phyloP scores from a whole-genome alignment of 2,329 filamentous ascomycete species.

The Fusarium sp. region DNA sequence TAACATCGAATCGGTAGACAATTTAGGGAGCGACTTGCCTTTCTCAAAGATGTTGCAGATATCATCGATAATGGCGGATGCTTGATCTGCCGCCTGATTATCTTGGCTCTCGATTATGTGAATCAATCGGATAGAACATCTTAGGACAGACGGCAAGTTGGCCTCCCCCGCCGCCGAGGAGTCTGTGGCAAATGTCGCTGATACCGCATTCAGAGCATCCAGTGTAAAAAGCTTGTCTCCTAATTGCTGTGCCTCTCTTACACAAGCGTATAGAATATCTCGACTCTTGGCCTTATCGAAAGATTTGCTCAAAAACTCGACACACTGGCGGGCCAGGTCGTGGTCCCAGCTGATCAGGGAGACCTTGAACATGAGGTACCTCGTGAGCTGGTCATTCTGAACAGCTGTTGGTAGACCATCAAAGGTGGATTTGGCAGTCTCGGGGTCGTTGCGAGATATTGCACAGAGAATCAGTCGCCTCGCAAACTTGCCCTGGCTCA shows the following conservation, averaged over 20 bases:
- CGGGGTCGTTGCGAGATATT: constrained; percentile 56
- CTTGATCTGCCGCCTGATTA: constrained; percentile 1
- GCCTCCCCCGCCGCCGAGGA: constrained; percentile 13
- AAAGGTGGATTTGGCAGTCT: constrained; percentile 54
- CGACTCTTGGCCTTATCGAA: constrained; percentile 58
- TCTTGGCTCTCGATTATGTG: constrained; percentile 53
- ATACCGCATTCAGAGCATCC: constrained; percentile 49
- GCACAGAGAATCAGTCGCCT: constrained; percentile 81
- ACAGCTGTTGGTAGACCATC: constrained; percentile 67
- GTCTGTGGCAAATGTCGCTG: constrained; percentile 39
- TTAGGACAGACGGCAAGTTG: constrained; percentile 51
- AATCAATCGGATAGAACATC: constrained; percentile 65
- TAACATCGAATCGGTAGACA: not conserved
- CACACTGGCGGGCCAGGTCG: constrained; percentile 69
- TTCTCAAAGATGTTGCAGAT: constrained; percentile 63
- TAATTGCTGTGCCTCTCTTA: constrained; percentile 76
- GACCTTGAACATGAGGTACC: constrained; percentile 80
- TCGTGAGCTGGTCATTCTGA: constrained; percentile 71
- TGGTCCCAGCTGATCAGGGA: constrained; percentile 69
- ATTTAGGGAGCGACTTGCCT: constrained; percentile 45
- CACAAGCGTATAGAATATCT: constrained; percentile 81
- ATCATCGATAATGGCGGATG: constrained; percentile 52
- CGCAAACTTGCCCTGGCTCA: constrained; percentile 73
- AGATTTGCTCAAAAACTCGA: constrained; percentile 68
- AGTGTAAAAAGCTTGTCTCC: constrained; percentile 69